phyloP scores from a whole-genome alignment of 192 early-diverging fungal species.

The Powellomyces hirtus region DNA sequence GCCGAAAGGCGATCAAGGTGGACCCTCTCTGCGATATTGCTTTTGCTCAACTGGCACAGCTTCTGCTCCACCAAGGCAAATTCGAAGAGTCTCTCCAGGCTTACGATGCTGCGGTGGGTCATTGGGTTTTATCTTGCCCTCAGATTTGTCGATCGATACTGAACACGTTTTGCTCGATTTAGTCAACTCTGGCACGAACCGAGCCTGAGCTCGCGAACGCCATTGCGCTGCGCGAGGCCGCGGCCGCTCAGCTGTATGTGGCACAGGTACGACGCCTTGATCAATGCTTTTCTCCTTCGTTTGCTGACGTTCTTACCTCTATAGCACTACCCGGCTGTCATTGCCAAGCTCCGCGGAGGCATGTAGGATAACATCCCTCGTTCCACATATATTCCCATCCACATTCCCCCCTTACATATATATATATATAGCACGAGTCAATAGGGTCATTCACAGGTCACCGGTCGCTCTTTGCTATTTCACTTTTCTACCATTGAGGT shows the following conservation, averaged over 20 bases:
- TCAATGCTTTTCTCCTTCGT: too few species aligned
- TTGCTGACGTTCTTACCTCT: background rate
- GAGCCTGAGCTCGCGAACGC: slow-evolving; percentile 88
- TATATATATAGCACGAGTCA: too few species aligned
- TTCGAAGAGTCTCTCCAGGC: slow-evolving; percentile 79
- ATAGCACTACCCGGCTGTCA: slow-evolving; percentile 13
- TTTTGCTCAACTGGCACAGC: slow-evolving; percentile 73
- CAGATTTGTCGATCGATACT: background rate
- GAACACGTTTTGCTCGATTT: slow-evolving; percentile 20
- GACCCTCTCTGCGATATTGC: slow-evolving; percentile 98
- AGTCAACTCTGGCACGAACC: slow-evolving; percentile 68
- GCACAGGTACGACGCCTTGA: background rate
- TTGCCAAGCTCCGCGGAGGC: slow-evolving; percentile 10
- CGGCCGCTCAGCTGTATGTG: slow-evolving; percentile 15
- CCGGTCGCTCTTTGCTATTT: too few species aligned
- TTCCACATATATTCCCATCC: too few species aligned
- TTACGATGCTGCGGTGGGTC: slow-evolving; percentile 71
- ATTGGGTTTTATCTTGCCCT: background rate
- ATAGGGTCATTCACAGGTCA: too few species aligned
- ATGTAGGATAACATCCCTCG: background rate
- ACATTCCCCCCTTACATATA: too few species aligned
- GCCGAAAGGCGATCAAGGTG: slow-evolving; percentile 77
- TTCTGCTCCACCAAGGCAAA: slow-evolving; percentile 65
- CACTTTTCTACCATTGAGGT: too few species aligned
- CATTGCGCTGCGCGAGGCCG: slow-evolving; percentile 49